phyloP scores from a whole-genome alignment of 805 yeast genomes.

The Wickerhamomyces mucosus region DNA sequence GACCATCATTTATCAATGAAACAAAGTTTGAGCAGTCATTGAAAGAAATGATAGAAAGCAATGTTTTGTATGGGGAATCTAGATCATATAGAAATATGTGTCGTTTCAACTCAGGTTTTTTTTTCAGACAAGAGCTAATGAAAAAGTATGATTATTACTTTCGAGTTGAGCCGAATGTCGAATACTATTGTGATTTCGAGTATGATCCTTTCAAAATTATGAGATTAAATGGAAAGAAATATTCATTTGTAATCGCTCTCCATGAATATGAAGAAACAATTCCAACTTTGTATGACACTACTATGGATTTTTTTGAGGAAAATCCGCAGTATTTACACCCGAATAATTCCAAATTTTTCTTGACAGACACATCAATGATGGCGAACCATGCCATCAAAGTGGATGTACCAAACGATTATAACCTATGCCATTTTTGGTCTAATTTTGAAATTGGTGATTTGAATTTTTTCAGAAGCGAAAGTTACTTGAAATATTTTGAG shows the following conservation, averaged over 20 bases:
- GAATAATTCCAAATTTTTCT: conserved; percentile 48
- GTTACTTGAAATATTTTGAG: conserved; percentile 52
- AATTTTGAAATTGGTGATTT: conserved; percentile 73
- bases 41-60: conserved; percentile 31
- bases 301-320: conserved; percentile 49
- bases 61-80: conserved; percentile 57
- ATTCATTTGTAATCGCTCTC: conserved; percentile 80
- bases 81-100: conserved; percentile 87
- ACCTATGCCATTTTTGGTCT: conserved; percentile 82
- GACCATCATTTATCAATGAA: conserved; percentile 62
- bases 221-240: conserved; percentile 67
- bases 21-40: conserved; percentile 40
- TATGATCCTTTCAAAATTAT: conserved; percentile 81
- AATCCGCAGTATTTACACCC: conserved; percentile 56
- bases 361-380: conserved; percentile 39
- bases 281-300: conserved; percentile 71
- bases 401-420: conserved; percentile 44
- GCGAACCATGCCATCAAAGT: conserved; percentile 23
- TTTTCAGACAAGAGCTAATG: conserved; percentile 70
- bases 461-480: conserved; percentile 59
- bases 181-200: conserved; percentile 79
- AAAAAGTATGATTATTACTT: conserved; percentile 80
- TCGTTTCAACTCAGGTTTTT: conserved; percentile 85
- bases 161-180: conserved; percentile 91
- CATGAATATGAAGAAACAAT: conserved; percentile 81